phyloP scores from a whole-genome alignment of 345 rosid genomes.

The Hypericum androsaemum region DNA sequence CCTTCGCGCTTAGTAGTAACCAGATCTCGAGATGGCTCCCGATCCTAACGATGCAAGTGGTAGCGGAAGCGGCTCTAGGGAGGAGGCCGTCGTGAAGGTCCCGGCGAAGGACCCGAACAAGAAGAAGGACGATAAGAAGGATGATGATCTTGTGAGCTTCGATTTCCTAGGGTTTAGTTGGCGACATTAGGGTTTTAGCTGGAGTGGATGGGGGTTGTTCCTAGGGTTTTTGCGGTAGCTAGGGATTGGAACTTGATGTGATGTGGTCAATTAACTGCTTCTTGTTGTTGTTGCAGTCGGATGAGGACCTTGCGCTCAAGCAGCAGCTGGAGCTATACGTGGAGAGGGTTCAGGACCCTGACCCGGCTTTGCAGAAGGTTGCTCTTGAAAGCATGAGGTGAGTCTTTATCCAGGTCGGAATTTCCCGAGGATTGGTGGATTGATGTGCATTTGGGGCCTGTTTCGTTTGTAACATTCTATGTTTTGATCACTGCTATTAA shows the following conservation, averaged over 20 bases:
- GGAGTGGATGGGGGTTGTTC: background rate
- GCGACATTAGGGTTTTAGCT: background rate
- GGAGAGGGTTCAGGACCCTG: slow-evolving; percentile 86
- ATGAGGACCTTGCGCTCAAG: slow-evolving; percentile 86
- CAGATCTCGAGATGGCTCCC: slow-evolving; percentile 28
- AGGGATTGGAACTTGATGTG: background rate
- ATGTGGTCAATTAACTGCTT: background rate
- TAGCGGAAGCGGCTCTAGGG: slow-evolving; percentile 32
- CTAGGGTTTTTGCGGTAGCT: no score
- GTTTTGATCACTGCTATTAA: no score
- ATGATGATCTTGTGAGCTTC: slow-evolving; percentile 69
- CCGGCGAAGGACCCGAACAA: slow-evolving; percentile 66
- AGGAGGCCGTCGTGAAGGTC: slow-evolving; percentile 44
- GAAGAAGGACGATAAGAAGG: slow-evolving; percentile 87
- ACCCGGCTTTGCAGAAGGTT: slow-evolving; percentile 74
- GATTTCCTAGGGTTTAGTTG: background rate
- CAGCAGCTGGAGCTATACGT: slow-evolving; percentile 90
- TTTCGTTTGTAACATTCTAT: no score
- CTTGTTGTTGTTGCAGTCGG: slow-evolving; percentile 43
- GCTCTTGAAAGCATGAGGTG: slow-evolving; percentile 98
- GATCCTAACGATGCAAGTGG: slow-evolving; percentile 46
- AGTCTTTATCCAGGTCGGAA: background rate
- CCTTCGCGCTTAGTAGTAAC: no score
- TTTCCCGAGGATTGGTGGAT: no score
- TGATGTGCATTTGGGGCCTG: no score